Base-by-base conservation (phyloP, 768 basidiomycete species). In the Naematelia encephala region DNA sequence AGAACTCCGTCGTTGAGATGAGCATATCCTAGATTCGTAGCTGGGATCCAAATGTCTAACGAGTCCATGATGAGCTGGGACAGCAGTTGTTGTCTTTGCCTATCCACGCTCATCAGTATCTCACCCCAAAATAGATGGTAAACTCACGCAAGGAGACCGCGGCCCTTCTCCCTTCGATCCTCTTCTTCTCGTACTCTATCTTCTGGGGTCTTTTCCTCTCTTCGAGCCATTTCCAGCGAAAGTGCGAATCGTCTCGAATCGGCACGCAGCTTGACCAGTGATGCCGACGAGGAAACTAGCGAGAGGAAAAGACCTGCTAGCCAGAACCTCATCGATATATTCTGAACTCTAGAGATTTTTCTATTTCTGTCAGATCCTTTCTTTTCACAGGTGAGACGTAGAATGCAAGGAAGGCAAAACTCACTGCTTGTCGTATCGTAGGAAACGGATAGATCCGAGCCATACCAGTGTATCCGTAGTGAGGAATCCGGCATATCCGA, bases 1-100 rank as follows among this genome's bases (percentile, higher is more conserved):
- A 94, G 79, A 19, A 84, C 70, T 23, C 94, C 93, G 60, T 98
- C 96, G 72, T 87, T 90, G 64, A 93, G 67, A 64, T 83, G 82
- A 62, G 86, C 82, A 53, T 89, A 79, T 14, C 87, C 89, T 42
- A 92, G 82, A 58, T 83, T 87, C 19, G 87, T 86, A 5, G 91
- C 88, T 4, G 96, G 96, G 68, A 93, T 85, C 86, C 87, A 93
- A 59, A 91, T 77, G 74, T 99, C 96, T 58, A 92, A 80, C 19
- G 84, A 70, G 75, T 99, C 96, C 59, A 89, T 85, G 55, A 87
- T 78, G 66, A 98, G 83, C 77, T 98, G 96, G 63, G 84, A 84
- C 26, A 86, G 84, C 27, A 86, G 82, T 4, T 83, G 84, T 48
- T 82, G 80, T 48, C 86, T 85, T 68, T 87, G 82, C 43, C 79